A percentile compares a stretch with the other conserved stretches of the same genome.
phyloP scores from a whole-genome alignment of 805 yeast species.

The Komagataella populi region DNA sequence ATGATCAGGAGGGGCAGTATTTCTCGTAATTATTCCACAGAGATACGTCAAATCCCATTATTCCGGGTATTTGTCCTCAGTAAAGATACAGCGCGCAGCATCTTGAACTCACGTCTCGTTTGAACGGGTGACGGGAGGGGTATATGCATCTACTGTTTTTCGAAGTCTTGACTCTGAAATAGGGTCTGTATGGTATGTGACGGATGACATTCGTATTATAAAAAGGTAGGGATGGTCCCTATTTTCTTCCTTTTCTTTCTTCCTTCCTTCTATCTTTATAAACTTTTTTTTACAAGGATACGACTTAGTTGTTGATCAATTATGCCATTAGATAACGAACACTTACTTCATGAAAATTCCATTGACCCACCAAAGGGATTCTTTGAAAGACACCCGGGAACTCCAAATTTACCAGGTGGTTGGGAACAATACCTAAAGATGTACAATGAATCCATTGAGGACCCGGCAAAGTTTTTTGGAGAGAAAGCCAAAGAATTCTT shows the following conservation, averaged over 20 bases:
- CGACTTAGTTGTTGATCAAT: slow-evolving; percentile 6
- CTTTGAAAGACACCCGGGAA: slow-evolving; percentile 25
- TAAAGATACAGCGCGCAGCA: neutral
- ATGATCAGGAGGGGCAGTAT: neutral
- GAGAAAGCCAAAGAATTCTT: slow-evolving; percentile 33
- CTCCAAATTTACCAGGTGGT: slow-evolving; percentile 28
- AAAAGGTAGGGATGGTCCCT: neutral
- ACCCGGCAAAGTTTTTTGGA: slow-evolving; percentile 44
- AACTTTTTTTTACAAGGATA: neutral
- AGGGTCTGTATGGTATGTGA: neutral
- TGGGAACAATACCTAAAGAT: slow-evolving; percentile 34
- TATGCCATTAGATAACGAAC: slow-evolving; percentile 16
- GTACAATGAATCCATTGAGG: slow-evolving; percentile 42
- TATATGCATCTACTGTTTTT: neutral
- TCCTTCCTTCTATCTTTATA: neutral
- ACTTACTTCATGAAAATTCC: slow-evolving; percentile 15
- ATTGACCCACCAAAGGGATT: slow-evolving; percentile 20
- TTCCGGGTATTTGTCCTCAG: neutral
- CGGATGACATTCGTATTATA: neutral
- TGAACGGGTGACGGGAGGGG: neutral
- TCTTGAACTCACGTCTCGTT: neutral
- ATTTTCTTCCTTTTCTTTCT: neutral
- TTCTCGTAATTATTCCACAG: neutral
- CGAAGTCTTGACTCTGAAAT: neutral
- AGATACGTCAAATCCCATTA: neutral